phyloP scores from a whole-genome alignment of 2,329 filamentous ascomycete species.

The Calonectria honghensis region DNA sequence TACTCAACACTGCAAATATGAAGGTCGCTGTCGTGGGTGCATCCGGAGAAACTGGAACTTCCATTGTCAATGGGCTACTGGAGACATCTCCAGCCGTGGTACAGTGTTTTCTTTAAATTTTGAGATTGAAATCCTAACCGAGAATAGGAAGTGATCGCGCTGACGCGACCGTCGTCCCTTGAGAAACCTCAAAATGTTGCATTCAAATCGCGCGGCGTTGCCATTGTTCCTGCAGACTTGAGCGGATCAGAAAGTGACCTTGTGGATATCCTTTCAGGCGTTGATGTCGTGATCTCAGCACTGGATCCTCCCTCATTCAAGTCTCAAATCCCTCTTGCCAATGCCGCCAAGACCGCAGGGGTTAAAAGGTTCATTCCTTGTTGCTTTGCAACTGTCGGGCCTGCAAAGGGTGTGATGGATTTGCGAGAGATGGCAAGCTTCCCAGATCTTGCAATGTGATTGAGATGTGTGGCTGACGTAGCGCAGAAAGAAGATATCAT shows the following conservation, averaged over 20 bases:
- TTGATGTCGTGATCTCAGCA: conserved; percentile 24
- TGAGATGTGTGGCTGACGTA: neutral
- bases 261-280: conserved; percentile 11
- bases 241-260: conserved; percentile 11
- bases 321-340: conserved; percentile 12
- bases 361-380: conserved; percentile 29
- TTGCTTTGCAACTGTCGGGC: neutral
- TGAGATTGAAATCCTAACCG: neutral
- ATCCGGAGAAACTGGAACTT: conserved; percentile 28
- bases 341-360: conserved; percentile 21
- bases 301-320: neutral
- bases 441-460: neutral
- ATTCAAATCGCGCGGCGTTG: conserved; percentile 1
- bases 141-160: conserved; percentile 25
- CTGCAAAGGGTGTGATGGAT: conserved; percentile 16
- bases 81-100: neutral
- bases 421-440: conserved; percentile 20
- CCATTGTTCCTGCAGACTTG: conserved; percentile 4
- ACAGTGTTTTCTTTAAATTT: neutral
- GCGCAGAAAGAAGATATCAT: neutral
- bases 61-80: conserved; percentile 29
- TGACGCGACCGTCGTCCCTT: conserved; percentile 24
- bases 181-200: neutral
- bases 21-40: conserved; percentile 36
- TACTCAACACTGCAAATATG: neutral